Conservation (phyloP, 2,329 filamentous ascomycete species). For the Escovopsis weberi region DNA sequence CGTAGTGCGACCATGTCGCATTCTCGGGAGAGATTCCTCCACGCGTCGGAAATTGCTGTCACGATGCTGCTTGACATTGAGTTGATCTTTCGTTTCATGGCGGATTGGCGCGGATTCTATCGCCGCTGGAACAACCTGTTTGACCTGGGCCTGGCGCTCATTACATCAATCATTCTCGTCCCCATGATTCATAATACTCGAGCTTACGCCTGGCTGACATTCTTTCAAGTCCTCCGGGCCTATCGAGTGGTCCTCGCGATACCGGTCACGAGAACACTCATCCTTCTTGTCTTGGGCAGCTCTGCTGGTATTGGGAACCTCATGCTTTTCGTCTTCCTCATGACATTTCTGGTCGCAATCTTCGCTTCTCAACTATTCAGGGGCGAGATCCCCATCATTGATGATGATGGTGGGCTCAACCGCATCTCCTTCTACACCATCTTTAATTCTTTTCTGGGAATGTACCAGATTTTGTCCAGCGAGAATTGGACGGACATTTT, state of each 20-base stretch:
- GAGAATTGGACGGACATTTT: slow-evolving; percentile 90
- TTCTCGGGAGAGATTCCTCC: slow-evolving; percentile 47
- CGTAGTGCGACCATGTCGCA: slow-evolving; percentile 64
- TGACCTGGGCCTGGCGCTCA: slow-evolving; percentile 65
- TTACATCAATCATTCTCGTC: slow-evolving; percentile 74
- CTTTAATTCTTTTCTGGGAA: slow-evolving; percentile 90
- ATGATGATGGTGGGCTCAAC: slow-evolving; percentile 46
- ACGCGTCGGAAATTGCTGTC: slow-evolving; percentile 56
- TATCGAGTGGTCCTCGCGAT: slow-evolving; percentile 88
- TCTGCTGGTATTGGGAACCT: slow-evolving; percentile 84
- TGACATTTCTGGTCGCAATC: slow-evolving; percentile 86
- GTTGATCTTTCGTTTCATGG: slow-evolving; percentile 62
- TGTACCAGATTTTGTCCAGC: slow-evolving; percentile 94
- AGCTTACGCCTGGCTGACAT: slow-evolving; percentile 74
- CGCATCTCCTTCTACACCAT: slow-evolving; percentile 74
- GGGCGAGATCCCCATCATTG: slow-evolving; percentile 58
- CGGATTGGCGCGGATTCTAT: slow-evolving; percentile 73
- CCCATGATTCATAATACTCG: slow-evolving; percentile 62
- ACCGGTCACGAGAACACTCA: slow-evolving; percentile 73
- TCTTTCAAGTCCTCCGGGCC: slow-evolving; percentile 84
- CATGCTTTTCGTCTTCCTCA: slow-evolving; percentile 90
- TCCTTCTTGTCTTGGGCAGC: slow-evolving; percentile 79
- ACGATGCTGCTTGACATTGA: slow-evolving; percentile 70
- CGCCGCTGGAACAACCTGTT: slow-evolving; percentile 59
- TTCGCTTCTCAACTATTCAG: slow-evolving; percentile 89